Evolutionary conservation across 2,329 filamentous ascomycete genomes (phyloP), one percentile per base, ranked within the genome.

Genomic region (Zalaria obscura): DNA sequence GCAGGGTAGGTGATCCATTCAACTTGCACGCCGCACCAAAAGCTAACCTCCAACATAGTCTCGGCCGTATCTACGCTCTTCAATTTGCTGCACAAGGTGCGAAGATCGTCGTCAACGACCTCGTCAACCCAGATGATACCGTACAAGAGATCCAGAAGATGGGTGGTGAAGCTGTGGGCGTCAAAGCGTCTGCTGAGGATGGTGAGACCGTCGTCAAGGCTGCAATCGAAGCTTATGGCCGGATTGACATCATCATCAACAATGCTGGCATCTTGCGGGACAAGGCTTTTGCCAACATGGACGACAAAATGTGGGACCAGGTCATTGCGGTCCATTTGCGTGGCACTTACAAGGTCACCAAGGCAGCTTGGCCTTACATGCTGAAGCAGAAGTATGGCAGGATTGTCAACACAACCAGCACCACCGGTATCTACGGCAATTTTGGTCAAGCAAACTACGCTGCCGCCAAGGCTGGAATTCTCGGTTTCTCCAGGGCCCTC

Each of bases 391-490:
- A 95, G 73, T 98, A 95, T 57, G 91, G 91, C 51, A 86, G 91
- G 55, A 78, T 98, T 47, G 73, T 98, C 57, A 98, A 98, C 73
- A 98, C 91, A 38, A 91, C 91, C 34, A 93, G 86, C 31, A 96
- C 91, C 38, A 93, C 83, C 54, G 91, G 91, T 65, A 93, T 98
- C 63, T 98, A 98, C 61, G 91, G 91, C 53, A 98, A 95, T 75
- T 98, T 98, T 61, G 91, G 91, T 48, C 91, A 98, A 67, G 85
- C 89, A 56, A 98, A 98, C 73, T 98, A 98, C 64, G 76, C 91
- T 47, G 85, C 89, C 37, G 59, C 65, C 34, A 64, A 63, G 50
- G 60, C 48, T 52, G 91, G 85, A 66, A 96, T 98, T 50, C 80
- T 98, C 35, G 91, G 91, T 47, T 86, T 98, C 71, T 94, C 88